Evolutionary conservation across 768 basidiomycete genomes (phyloP).

Genomic region (Chlorophyllum brunneum): DNA sequence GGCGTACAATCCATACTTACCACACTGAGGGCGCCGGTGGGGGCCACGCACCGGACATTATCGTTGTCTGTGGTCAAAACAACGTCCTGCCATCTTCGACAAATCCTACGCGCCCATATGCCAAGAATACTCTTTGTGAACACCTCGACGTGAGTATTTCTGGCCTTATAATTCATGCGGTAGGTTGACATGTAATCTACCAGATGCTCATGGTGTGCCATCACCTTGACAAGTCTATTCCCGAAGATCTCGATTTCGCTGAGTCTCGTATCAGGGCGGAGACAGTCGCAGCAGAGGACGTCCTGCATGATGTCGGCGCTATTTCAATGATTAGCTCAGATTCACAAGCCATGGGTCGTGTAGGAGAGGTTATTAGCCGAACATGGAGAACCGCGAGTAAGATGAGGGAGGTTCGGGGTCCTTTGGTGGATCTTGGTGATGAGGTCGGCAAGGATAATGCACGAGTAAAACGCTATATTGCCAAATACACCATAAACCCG

Average conservation of each 20-base stretch:
- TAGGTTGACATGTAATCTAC: neutral
- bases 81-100: constrained; percentile 97
- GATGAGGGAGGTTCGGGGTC: constrained; percentile 78
- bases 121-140: constrained; percentile 90
- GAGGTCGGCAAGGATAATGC: constrained; percentile 70
- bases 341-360: constrained; percentile 97
- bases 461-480: constrained; percentile 90
- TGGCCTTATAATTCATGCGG: neutral
- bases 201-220: constrained; percentile 99
- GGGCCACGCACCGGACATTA: constrained; percentile 97
- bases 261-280: constrained; percentile 96
- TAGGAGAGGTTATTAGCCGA: constrained; percentile 88
- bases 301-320: constrained; percentile 87
- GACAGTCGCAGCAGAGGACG: constrained; percentile 97
- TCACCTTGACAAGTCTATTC: constrained; percentile 86
- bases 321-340: constrained; percentile 97
- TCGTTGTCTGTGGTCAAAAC: constrained; percentile 85
- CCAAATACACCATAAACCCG: constrained; percentile 99
- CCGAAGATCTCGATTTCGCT: constrained; percentile 93
- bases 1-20: constrained; percentile 93
- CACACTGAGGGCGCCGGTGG: constrained; percentile 96
- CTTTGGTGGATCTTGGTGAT: constrained; percentile 70
- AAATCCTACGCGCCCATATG: constrained; percentile 92
- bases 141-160: constrained; percentile 79
- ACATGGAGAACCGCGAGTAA: constrained; percentile 99